Base-by-base conservation (phyloP, 1,284 basidiomycete genomes). In the Cryptococcus deneoformans region DNA sequence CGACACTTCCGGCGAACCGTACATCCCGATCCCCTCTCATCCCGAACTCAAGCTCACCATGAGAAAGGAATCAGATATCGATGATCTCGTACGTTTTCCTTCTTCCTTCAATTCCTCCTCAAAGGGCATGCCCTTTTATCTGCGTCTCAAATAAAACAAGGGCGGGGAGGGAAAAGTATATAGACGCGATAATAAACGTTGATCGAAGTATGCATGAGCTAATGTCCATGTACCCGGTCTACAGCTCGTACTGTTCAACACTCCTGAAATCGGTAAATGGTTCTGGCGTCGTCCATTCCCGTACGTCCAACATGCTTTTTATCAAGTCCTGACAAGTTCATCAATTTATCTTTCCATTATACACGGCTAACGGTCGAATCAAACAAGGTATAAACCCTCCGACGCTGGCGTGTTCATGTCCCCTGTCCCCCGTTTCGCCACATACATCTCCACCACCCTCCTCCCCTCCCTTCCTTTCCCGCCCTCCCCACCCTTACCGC, bases 211-310 rank as follows among this genome's bases (percentile, higher is more conserved):
- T 24, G 1, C 20, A 6, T 24, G 46, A 20, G 20, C 14, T 6
- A 37, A 9, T 14, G 3, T 14, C 7, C 38, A n/a, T n/a, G 16
- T 14, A 12, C n/a, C n/a, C n/a, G 12, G 38, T n/a, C 8, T 38
- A 40, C 36, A 50, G 49, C 12, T 50, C 5, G 37, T 38, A 11
- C 49, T 50, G 14, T 50, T 20, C 49, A 50, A 50, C 16, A 39
- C 49, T 10, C 49, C 49, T n/a, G 49, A 50, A 38, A 40, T 50
- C 24, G 49, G 49, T 20, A 50, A 42, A 34, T 50, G 49, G 49
- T 38, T 40, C 49, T 29, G 49, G 36, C 36, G 39, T 9, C 36
- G 49, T 11, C 49, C 49, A 16, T 50, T 20, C 39, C 49, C 49
- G 36, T 50, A 12, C 6, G n/a, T n/a, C 7, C 20, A 20, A 6